Conservation (phyloP, 768 basidiomycete genomes). For the Melanogaster broomeanus region DNA sequence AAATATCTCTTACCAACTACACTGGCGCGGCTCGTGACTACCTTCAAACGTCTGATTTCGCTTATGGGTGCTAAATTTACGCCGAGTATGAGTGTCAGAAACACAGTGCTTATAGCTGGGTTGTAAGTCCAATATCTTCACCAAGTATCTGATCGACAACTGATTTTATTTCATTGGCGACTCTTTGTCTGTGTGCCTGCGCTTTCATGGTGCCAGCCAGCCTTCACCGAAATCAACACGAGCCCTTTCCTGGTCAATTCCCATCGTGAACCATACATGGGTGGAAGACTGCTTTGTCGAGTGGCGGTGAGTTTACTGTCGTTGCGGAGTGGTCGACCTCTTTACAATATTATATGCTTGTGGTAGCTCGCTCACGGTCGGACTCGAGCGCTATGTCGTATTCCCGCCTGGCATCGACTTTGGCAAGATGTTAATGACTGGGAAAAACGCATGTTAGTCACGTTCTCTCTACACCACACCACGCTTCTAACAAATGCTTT, state of each 20-base stretch:
- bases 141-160: neutral
- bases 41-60: constrained; percentile 77
- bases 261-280: constrained; percentile 89
- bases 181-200: constrained; percentile 27
- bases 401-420: constrained; percentile 75
- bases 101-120: constrained; percentile 83
- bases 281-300: constrained; percentile 85
- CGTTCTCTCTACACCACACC: neutral
- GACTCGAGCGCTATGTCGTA: constrained; percentile 63
- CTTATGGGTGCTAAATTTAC: constrained; percentile 81
- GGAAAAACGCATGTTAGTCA: constrained; percentile 16
- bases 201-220: constrained; percentile 26
- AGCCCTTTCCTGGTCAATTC: constrained; percentile 79
- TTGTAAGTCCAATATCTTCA: constrained; percentile 51
- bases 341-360: neutral
- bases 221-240: constrained; percentile 63
- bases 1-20: constrained; percentile 87
- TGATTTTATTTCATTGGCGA: constrained; percentile 29
- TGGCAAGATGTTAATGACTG: constrained; percentile 37
- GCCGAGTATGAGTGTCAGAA: constrained; percentile 74
- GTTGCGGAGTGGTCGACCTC: neutral
- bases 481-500: neutral
- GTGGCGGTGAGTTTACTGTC: constrained; percentile 50
- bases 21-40: constrained; percentile 86
- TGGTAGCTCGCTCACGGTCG: constrained; percentile 53